Base-by-base conservation (phyloP, 192 early-diverging fungal genomes). In the Dispira simplex region DNA sequence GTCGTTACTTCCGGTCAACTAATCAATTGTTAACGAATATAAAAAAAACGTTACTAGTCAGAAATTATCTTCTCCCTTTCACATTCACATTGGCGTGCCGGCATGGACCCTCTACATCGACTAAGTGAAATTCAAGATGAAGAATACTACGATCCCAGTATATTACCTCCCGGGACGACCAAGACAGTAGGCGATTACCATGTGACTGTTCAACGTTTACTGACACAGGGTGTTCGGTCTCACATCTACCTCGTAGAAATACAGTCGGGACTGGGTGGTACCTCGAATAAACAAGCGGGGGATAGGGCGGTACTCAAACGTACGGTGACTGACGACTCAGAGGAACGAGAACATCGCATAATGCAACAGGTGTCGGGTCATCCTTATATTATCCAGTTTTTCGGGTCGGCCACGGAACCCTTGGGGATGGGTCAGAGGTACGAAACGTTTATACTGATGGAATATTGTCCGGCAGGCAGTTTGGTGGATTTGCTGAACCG, bases 381-480 rank as follows among this genome's bases (percentile, higher is more conserved):
- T 70, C 80, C 86, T 43, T 85, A 92, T 65, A 91, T 95, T 65
- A 88, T 92, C 21, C 65, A 74, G 48, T 90, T 88, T 64, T 77
- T 85, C 54, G 94, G 90, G 59, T 85, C 85, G 4, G 76, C 84
- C 63, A 71, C 83, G 23, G 73, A 72, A 62, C 72, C 71, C 46
- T 59, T 81, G 47, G 73, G 73, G 28, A 68, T 69, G 20, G 85
- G 79, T 18, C 57, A 51, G 46, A 82, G 87, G n/a, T 92, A 77
- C 55, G 88, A 92, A 63, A 76, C 83, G 13, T 78, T 87, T 53
- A 92, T 97, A 51, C 75, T 97, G 69, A 95, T 95, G 90, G 94
- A 97, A 68, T 85, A 88, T 70, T 97, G 94, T 71, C 70, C 81
- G 20, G 86, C 90, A 83, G 79, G 67, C 57, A 69, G 67, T 45